phyloP scores from a whole-genome alignment of 139 green algal species.

The Nannochloris sp. region DNA sequence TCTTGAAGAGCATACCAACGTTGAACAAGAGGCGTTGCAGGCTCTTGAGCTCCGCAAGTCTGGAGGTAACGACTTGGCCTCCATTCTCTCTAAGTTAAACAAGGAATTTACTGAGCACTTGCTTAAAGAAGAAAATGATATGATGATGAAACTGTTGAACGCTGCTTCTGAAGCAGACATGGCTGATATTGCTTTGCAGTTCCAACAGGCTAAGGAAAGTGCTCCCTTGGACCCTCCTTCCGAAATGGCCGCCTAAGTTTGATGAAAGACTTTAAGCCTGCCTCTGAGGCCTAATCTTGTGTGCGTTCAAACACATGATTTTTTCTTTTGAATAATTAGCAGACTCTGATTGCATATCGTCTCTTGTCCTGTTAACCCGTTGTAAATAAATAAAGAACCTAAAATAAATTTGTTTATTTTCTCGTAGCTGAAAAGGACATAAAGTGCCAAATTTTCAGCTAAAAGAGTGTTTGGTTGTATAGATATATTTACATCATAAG shows the following conservation, averaged over 20 bases:
- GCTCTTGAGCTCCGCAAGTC: constrained; percentile 21
- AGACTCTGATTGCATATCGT: no score
- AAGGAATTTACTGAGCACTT: constrained; percentile 6
- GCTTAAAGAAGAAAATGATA: constrained; percentile 18
- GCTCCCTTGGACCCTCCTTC: constrained; percentile 14
- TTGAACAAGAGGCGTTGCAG: constrained; percentile 7
- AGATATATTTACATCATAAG: neutral
- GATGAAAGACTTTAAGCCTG: no score
- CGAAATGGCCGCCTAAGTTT: no score
- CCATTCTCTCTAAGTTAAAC: neutral
- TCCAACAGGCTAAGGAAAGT: constrained; percentile 11
- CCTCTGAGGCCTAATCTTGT: no score
- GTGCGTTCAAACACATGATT: no score
- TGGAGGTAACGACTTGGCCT: constrained; percentile 10
- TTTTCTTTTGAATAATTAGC: no score
- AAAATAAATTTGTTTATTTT: no score
- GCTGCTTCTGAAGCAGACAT: neutral
- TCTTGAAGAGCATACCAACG: neutral
- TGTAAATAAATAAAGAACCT: no score
- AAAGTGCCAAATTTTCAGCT: no score
- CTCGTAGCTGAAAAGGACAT: no score
- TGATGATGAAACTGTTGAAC: constrained; percentile 6
- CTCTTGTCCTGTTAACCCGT: no score
- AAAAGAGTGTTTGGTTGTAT: no score
- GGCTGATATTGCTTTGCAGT: neutral